A percentile compares a stretch with the other conserved stretches of the same genome.
Evolutionary conservation across 1,284 basidiomycete genomes (phyloP).

Genomic region (Erythrobasidium hasegawianum): DNA sequence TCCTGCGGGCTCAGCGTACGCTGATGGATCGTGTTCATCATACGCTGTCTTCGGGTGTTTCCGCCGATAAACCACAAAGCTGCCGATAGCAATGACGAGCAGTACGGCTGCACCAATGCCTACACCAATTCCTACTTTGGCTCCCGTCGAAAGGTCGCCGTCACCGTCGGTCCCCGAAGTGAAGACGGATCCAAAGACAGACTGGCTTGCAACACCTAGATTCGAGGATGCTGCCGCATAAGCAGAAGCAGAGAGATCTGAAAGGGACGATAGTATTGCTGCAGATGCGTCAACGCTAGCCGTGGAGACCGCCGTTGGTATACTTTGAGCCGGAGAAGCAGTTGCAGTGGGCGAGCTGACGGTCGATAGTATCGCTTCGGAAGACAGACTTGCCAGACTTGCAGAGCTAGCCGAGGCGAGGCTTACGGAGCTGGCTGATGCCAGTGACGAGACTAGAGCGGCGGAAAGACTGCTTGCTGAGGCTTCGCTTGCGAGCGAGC

Average conservation of each 20-base stretch:
- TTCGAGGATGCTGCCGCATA: conserved; percentile 17
- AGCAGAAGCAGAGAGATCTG: conserved; percentile 11
- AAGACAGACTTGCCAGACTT: neutral
- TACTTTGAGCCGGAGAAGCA: neutral
- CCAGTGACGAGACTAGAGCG: neutral
- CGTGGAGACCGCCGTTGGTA: neutral
- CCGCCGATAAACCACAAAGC: neutral
- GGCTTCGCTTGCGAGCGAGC: neutral
- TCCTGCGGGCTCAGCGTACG: no score
- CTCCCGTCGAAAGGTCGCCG: conserved; percentile 10
- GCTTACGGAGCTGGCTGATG: neutral
- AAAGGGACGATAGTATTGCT: conserved; percentile 7
- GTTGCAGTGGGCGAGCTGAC: neutral
- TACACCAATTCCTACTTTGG: conserved; percentile 23
- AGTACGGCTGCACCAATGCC: conserved; percentile 16
- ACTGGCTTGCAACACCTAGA: conserved; percentile 14
- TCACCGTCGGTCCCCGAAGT: conserved; percentile 7
- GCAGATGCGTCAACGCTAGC: neutral
- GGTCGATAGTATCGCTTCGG: neutral
- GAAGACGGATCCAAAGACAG: conserved; percentile 24
- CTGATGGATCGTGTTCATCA: no score
- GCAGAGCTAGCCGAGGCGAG: neutral
- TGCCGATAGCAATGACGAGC: neutral
- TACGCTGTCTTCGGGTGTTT: neutral
- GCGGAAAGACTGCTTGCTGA: neutral